Evolutionary conservation across 805 yeast species (phyloP).

Genomic region (Deakozyma indianensis): DNA sequence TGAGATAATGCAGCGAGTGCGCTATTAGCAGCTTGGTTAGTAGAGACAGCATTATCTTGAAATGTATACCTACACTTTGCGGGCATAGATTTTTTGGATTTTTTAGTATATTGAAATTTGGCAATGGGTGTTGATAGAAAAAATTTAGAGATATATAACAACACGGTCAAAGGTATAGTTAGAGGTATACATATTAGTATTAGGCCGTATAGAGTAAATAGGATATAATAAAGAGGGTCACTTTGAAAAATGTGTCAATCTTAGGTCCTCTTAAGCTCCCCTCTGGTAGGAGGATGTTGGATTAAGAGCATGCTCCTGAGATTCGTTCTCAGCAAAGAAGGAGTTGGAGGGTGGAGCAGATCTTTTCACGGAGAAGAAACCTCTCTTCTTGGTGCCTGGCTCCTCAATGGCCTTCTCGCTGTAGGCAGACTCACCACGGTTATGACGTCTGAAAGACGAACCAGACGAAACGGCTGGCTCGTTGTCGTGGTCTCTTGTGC

Average conservation of each 20-base stretch:
- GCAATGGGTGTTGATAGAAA: too few species aligned
- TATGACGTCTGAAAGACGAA: conserved; percentile 2
- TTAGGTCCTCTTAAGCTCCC: not conserved
- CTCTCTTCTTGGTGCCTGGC: conserved; percentile 1
- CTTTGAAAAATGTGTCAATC: too few species aligned
- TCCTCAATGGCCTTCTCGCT: not conserved
- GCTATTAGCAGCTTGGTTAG: conserved; percentile 1
- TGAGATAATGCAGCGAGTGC: not conserved
- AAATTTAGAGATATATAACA: too few species aligned
- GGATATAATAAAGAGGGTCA: not conserved
- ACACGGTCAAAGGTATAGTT: not conserved
- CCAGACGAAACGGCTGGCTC: conserved; percentile 1
- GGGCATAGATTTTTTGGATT: too few species aligned
- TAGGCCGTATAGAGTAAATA: not conserved
- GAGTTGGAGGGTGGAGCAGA: conserved; percentile 1
- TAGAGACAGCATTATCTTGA: too few species aligned
- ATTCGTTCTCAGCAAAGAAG: conserved; percentile 1
- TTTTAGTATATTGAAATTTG: too few species aligned
- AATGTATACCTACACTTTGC: too few species aligned
- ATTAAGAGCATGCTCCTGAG: conserved; percentile 2
- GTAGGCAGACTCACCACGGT: conserved; percentile 1
- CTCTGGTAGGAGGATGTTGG: conserved; percentile 5
- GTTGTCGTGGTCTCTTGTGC: not conserved
- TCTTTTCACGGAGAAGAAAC: conserved; percentile 5
- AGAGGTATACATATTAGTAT: conserved; percentile 1